Conservation (phyloP, 345 rosid genomes). For the Raphanus raphanistrum region DNA sequence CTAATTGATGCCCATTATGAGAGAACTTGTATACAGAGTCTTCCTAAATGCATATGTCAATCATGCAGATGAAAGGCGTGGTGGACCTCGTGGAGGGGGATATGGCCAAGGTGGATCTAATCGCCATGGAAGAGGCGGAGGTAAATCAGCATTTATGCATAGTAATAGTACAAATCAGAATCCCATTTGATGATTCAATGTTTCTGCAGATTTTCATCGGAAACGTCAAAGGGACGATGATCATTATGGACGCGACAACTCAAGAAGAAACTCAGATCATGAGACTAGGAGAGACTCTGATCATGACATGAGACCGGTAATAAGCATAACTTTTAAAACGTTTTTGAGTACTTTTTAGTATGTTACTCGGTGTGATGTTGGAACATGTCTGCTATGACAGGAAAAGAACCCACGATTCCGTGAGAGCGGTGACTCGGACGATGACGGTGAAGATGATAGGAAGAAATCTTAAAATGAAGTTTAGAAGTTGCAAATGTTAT, state of each 20-base stretch:
- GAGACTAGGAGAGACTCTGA: constrained; percentile 20
- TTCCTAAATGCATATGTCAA: too few species aligned
- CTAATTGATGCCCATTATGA: neutral
- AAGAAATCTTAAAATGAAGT: constrained; percentile 49
- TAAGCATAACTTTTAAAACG: neutral
- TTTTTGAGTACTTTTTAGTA: neutral
- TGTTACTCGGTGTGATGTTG: neutral
- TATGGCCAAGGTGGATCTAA: constrained; percentile 70
- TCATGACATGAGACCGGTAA: constrained; percentile 41
- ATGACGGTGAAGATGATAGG: constrained; percentile 81
- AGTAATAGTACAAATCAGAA: neutral
- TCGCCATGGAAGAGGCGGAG: constrained; percentile 61
- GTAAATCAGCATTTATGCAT: constrained; percentile 17
- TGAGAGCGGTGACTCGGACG: constrained; percentile 93
- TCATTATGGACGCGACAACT: constrained; percentile 55
- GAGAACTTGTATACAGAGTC: neutral
- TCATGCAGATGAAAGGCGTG: constrained; percentile 83
- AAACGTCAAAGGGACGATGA: constrained; percentile 90
- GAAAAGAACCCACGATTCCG: constrained; percentile 99
- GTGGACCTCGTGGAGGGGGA: constrained; percentile 30
- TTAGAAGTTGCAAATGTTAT: constrained; percentile 20
- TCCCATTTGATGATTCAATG: neutral
- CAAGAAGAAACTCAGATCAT: constrained; percentile 53
- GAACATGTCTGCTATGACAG: constrained; percentile 43
- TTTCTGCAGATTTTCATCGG: constrained; percentile 61